Base-by-base conservation (phyloP, 2,329 filamentous ascomycete species). In the Botrytis porri region DNA sequence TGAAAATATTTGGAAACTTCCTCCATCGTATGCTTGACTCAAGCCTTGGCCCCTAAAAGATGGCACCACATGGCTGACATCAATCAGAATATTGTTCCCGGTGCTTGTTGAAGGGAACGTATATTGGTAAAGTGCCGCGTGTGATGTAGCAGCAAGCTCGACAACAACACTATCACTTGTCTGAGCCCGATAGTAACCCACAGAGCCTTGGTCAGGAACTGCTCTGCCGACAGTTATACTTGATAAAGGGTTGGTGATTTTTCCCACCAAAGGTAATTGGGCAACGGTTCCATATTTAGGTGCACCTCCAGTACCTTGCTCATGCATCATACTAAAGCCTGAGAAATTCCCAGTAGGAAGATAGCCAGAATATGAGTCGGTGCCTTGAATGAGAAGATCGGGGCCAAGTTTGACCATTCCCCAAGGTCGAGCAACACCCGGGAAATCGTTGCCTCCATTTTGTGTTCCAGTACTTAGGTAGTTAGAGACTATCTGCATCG, bases 281-380 rank as follows among this genome's bases (percentile, higher is more conserved):
- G 87, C 83, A 45, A 90, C 86, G 2, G 91, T 88, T 7, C 90
- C 90, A 74, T 92, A 93, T 79, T 92, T 92, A 1, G 90, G 89
- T 1, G 88, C 89, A 1, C 90, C 90, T 12, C 90, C 90, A 0
- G 90, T 93, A 4, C 90, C 89, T 74, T 86, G 88, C 78, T 91
- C 89, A 76, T 91, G 89, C 77, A 91, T 87, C 85, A 91, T 84
- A 73, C 86, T 88, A 80, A 90, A 90, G 29, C 87, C 88, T 3
- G 85, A 87, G 75, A 90, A 86, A 45, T 85, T 84, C 4, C 88
- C 88, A 41, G 80, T 80, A 0, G 83, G 77, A 64, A 84, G 82
- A 74, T 87, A 88, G 25, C 87, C 87, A 3, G 86, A 88, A 76
- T 88, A 88, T 35, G 83, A 83, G 75, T 88, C 86, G 16, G 81